These are phyloP conservation scores for Schizochytrium sp. DNA, from an alignment of 108 stramenopile genomes.

Conservation along the genomic window DNA sequence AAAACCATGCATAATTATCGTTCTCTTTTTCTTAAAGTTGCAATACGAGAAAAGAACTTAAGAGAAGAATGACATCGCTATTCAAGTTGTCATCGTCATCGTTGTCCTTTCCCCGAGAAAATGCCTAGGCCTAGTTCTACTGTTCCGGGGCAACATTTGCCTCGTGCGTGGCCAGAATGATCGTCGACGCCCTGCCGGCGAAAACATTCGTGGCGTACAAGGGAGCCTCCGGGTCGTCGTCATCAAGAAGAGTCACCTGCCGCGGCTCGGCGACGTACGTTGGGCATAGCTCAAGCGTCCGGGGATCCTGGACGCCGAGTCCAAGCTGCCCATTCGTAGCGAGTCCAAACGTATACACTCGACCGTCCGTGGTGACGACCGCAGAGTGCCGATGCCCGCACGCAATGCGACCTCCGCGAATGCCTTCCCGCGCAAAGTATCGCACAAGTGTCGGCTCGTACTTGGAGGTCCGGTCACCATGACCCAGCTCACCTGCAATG, in stretches of 20 bases:
- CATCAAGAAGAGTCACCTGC: background rate
- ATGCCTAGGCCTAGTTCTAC: too few relatives aligned
- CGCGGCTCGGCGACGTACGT: background rate
- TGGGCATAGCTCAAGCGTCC: background rate
- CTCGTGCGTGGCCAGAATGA: background rate
- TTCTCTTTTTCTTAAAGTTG: too few relatives aligned
- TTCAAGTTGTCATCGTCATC: too few relatives aligned
- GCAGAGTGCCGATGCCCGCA: conserved; percentile 8
- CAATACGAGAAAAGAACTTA: too few relatives aligned
- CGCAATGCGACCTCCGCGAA: background rate
- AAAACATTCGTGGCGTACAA: background rate
- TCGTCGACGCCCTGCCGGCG: background rate
- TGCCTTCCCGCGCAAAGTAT: background rate
- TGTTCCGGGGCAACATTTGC: background rate
- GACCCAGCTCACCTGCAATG: background rate
- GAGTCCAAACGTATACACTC: background rate
- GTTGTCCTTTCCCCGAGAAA: too few relatives aligned
- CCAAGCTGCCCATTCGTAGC: background rate
- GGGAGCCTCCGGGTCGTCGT: background rate
- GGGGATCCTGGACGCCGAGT: background rate
- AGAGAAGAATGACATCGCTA: too few relatives aligned
- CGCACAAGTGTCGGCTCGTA: background rate
- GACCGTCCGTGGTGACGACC: background rate
- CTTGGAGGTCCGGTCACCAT: background rate
- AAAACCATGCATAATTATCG: too few relatives aligned